Percentiles rank a stretch among this genome's conserved stretches.
phyloP scores from a whole-genome alignment of 441 rosid species.

The Heliophila coronopifolia region DNA sequence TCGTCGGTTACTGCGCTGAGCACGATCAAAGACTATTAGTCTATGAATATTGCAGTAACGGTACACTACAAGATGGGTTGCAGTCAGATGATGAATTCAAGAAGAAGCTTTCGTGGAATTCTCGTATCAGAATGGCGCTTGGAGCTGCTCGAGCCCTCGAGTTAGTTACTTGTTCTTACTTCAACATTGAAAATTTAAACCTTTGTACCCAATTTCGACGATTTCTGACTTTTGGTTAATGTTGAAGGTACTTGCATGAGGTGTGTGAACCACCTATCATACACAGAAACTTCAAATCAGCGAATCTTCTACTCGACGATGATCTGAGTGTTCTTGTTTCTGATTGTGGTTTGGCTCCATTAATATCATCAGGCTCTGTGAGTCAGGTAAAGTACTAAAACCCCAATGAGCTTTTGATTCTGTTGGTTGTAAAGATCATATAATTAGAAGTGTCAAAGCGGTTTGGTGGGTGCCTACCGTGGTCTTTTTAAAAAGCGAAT shows the following conservation, averaged over 20 bases:
- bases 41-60: constrained; percentile 76
- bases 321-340: constrained; percentile 88
- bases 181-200: not conserved
- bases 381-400: too few species aligned
- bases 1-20: constrained; percentile 93
- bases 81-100: constrained; percentile 74
- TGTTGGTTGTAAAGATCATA: too few species aligned
- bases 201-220: not conserved
- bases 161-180: constrained; percentile 46
- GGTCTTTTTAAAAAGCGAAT: too few species aligned
- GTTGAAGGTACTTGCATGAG: constrained; percentile 90
- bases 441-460: too few species aligned
- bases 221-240: constrained; percentile 11
- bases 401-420: too few species aligned
- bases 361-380: constrained; percentile 79
- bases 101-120: constrained; percentile 65
- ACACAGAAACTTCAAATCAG: constrained; percentile 93
- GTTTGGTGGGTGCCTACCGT: too few species aligned
- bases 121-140: constrained; percentile 72
- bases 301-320: constrained; percentile 85
- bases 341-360: constrained; percentile 90
- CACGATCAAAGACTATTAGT: constrained; percentile 83
- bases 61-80: constrained; percentile 74
- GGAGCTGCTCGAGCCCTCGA: constrained; percentile 93
- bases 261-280: constrained; percentile 89